Evolutionary conservation across 768 basidiomycete genomes (phyloP), one percentile per base, ranked within the genome.

Genomic region (Pleurotus tuber-regium): DNA sequence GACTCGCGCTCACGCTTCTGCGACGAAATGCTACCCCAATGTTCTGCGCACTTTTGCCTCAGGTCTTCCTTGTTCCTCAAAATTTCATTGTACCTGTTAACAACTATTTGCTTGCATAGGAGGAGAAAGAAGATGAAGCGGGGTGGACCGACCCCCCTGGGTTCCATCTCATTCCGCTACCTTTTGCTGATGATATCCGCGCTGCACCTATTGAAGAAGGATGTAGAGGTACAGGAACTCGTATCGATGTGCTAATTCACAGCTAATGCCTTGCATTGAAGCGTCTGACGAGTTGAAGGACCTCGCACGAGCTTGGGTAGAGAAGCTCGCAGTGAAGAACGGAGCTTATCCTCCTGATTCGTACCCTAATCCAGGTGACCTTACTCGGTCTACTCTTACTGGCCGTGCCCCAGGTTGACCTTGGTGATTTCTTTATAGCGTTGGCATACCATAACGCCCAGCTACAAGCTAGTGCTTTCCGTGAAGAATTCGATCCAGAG

Each of bases 111-210:
- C 26, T 52, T 21, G 31, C 46, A 19, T 56, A 94, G 85, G 84
- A 78, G 52, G 92, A 97, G 64, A 79, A 77, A 41, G 57, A 70
- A 28, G 84, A 87, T 59, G 82, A 84, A 26, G 78, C 76, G 8
- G 91, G 89, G 5, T 88, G 83, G 75, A 83, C 80, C 46, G 85
- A 89, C 35, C 92, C 97, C 28, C 83, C 90, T 1, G 97, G 97
- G 4, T 89, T 98, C 61, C 94, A 98, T 66, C 74, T 98, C 44
- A 87, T 98, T 52, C 87, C 88, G 12, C 66, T 98, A n/a, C 95
- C 96, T 0, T 99, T 89, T 64, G 88, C 90, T 3, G 97, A 99
- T 63, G 97, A 99, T 60, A 87, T 98, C 43, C 83, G 97, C 42
- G 75, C 77, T 16, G 88, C 89, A 4, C 85, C 88, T 2, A 67